Evolutionary conservation across 2,329 filamentous ascomycete species (phyloP).

Genomic region (Hypoxylon sp.): DNA sequence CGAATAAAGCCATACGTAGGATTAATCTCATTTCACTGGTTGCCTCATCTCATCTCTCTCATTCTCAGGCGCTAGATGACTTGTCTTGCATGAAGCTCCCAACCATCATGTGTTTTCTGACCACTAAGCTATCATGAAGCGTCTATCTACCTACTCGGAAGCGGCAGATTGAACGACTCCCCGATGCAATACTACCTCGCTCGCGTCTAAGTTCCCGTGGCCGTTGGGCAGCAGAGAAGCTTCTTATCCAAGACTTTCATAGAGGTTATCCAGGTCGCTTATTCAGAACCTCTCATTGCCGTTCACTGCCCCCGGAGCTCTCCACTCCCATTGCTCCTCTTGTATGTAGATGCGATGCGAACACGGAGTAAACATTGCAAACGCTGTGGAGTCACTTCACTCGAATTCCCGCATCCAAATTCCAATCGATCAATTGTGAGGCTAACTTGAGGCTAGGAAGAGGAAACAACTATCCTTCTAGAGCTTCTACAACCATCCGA

Average conservation of each 20-base stretch:
- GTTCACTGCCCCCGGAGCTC: slow-evolving; percentile 31
- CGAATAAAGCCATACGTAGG: slow-evolving; percentile 2
- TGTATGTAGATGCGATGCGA: slow-evolving; percentile 36
- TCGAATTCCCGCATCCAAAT: slow-evolving; percentile 10
- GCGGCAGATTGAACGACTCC: slow-evolving; percentile 37
- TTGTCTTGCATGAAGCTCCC: slow-evolving; percentile 50
- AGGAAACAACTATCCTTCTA: slow-evolving; percentile 19
- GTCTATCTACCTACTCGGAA: slow-evolving; percentile 46
- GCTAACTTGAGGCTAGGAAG: slow-evolving; percentile 29
- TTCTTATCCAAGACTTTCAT: slow-evolving; percentile 24
- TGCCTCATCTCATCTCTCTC: slow-evolving; percentile 46
- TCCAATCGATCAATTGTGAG: slow-evolving; percentile 41
- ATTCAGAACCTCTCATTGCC: slow-evolving; percentile 24
- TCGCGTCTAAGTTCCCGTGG: slow-evolving; percentile 46
- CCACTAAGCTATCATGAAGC: slow-evolving; percentile 46
- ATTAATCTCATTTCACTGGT: slow-evolving; percentile 42
- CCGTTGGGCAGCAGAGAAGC: slow-evolving; percentile 46
- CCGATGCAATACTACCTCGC: slow-evolving; percentile 48
- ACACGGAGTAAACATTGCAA: slow-evolving; percentile 27
- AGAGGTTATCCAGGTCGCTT: slow-evolving; percentile 26
- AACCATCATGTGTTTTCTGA: slow-evolving; percentile 38
- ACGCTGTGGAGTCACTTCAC: slow-evolving; percentile 29
- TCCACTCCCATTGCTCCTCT: slow-evolving; percentile 35
- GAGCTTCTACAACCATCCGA: slow-evolving; percentile 3
- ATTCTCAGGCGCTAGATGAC: slow-evolving; percentile 47